These are phyloP conservation scores for Spathaspora girioi DNA, from an alignment of 805 yeast genomes.

Conservation along the genomic window DNA sequence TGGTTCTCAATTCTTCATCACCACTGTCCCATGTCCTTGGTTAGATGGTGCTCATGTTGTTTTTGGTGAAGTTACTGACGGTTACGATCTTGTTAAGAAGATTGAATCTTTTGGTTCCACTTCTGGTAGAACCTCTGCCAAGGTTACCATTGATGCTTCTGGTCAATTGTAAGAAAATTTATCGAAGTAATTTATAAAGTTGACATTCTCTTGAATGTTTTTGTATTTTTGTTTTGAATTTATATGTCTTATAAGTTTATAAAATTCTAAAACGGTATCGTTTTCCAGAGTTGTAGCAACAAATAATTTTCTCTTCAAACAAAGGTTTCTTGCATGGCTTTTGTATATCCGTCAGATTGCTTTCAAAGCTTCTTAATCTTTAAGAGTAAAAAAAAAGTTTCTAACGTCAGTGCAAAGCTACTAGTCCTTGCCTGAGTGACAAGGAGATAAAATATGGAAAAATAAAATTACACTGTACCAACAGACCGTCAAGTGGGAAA, in stretches of 20 bases:
- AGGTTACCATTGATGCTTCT: slow-evolving; percentile 58
- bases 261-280: background rate
- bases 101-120: slow-evolving; percentile 63
- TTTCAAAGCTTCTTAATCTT: too few species aligned
- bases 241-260: background rate
- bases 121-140: slow-evolving; percentile 63
- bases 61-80: slow-evolving; percentile 71
- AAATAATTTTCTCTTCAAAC: too few species aligned
- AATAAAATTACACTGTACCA: too few species aligned
- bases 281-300: background rate
- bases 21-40: slow-evolving; percentile 77
- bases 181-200: background rate
- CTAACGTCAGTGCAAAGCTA: too few species aligned
- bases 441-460: too few species aligned
- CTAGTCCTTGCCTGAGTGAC: too few species aligned
- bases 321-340: too few species aligned
- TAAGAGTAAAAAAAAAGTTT: too few species aligned
- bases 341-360: too few species aligned
- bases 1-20: slow-evolving; percentile 87
- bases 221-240: background rate
- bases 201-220: background rate
- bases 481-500: too few species aligned
- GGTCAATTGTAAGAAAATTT: slow-evolving; percentile 44
- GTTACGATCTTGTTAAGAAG: slow-evolving; percentile 55
- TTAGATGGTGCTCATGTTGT: slow-evolving; percentile 78